Evolutionary conservation across 345 rosid genomes (phyloP), one percentile per base, ranked within the genome.

Genomic region (Luvunga scandens): DNA sequence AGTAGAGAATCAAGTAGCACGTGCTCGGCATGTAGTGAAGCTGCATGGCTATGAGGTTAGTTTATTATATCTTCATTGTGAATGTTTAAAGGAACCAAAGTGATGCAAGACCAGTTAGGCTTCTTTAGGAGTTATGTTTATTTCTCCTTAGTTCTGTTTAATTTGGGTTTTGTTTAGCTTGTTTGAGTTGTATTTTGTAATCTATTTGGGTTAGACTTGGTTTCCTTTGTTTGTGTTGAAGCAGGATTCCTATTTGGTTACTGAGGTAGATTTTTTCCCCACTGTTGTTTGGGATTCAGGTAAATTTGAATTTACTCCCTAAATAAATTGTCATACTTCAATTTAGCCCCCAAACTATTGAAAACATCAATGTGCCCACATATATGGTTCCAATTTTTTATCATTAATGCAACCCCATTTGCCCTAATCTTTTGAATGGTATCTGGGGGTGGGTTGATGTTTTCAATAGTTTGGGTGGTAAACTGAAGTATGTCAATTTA

Each of bases 1-100:
- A 0, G 99, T 96, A 69, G 99, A 96, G 86, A 94, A 96, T 82
- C 97, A 96, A 83, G 88, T 92, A 30, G 92, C 97, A 25, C 95
- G 92, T 25, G 95, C 86, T 84, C 94, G 97, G 69, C 90, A 82
- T 45, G 91, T 91, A 75, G 88, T 94, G 27, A 91, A 90, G 89
- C 81, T 96, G 85, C 92, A 90, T 7, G 88, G 94, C 75, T 86
- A 88, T 66, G 97, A 96, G 98, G 99, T 94, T 56, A 78, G 91
- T 83, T 83, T 81, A 30, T 73, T 68, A 50, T 55, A 53, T 61
- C 66, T 34, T 55, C 22, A 7, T 19, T 64, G 57, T 34, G 25
- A n/a, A 77, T 72, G 28, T 36, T 45, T 4, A n/a, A 25, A 25
- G 33, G 55, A 65, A 53, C 62, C 30, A 19, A 75, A 73, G 22